Conservation (phyloP, 108 stramenopile genomes). For the Hondaea fermentalgiana region DNA sequence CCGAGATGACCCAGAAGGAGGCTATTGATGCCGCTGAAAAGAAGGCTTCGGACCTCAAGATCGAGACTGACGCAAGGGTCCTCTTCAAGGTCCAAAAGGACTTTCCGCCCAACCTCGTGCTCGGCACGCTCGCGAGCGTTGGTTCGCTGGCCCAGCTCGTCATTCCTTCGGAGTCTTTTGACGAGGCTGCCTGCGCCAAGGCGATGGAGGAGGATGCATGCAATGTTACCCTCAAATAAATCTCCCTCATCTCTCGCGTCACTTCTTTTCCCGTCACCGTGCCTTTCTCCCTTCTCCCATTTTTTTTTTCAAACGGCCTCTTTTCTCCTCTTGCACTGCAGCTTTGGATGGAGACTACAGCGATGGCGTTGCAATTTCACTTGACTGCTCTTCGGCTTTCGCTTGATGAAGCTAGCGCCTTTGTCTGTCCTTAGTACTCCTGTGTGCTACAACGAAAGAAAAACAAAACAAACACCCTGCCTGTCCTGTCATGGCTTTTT, state of each 20-base stretch:
- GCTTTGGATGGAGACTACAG: too few relatives aligned
- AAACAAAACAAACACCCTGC: too few relatives aligned
- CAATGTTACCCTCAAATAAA: not conserved
- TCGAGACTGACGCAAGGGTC: not conserved
- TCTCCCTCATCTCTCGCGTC: not conserved
- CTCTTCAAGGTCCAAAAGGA: not conserved
- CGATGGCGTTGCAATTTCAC: too few relatives aligned
- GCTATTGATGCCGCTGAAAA: not conserved
- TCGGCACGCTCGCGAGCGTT: not conserved
- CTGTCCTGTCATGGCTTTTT: too few relatives aligned
- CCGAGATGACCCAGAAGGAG: slow-evolving; percentile 7
- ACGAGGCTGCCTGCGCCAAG: not conserved
- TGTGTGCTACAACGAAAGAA: too few relatives aligned
- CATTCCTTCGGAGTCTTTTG: not conserved
- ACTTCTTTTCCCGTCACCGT: not conserved
- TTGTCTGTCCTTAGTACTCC: too few relatives aligned
- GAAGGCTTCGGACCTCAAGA: not conserved
- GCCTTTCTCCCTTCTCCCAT: not conserved
- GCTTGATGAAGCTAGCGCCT: too few relatives aligned
- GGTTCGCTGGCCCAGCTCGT: not conserved
- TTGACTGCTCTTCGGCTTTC: too few relatives aligned
- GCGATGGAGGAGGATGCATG: not conserved
- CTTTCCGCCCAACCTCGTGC: not conserved
- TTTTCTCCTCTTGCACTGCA: too few relatives aligned
- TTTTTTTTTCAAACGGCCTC: too few relatives aligned